Evolutionary conservation across 148 eudicot species (phyloP).

Genomic region (Beta vulgaris): DNA sequence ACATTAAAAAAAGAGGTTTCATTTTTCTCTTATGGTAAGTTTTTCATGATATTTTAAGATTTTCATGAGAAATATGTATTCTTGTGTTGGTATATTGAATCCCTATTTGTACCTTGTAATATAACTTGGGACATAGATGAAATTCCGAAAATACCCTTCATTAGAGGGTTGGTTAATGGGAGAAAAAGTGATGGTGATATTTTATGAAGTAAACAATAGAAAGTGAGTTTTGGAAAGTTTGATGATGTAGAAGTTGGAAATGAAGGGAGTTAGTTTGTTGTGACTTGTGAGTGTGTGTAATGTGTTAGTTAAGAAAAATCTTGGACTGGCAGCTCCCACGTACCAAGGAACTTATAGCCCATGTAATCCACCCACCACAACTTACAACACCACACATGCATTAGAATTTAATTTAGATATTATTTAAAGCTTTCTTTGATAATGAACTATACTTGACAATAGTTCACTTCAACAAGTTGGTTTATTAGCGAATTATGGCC

Average conservation of each 20-base stretch:
- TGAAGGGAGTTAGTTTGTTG: conserved; percentile 10
- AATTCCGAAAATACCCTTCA: conserved; percentile 3
- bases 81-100: background rate
- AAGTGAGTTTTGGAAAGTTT: conserved; percentile 21
- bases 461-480: no score
- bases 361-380: conserved; percentile 2
- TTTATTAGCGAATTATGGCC: no score
- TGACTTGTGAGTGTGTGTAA: no score
- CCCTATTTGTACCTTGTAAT: background rate
- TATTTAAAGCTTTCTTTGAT: background rate
- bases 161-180: background rate
- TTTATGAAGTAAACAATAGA: background rate
- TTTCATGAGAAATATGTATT: background rate
- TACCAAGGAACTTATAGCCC: background rate
- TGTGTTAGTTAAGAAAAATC: conserved; percentile 18
- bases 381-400: background rate
- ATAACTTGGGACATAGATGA: background rate
- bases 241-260: conserved; percentile 2
- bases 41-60: background rate
- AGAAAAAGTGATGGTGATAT: background rate
- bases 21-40: no score
- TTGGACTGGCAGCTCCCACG: conserved; percentile 32
- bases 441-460: background rate
- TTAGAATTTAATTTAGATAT: background rate
- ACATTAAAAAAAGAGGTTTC: conserved; percentile 19